Conservation (phyloP, 805 yeast genomes). For the Metschnikowia koreensis region DNA sequence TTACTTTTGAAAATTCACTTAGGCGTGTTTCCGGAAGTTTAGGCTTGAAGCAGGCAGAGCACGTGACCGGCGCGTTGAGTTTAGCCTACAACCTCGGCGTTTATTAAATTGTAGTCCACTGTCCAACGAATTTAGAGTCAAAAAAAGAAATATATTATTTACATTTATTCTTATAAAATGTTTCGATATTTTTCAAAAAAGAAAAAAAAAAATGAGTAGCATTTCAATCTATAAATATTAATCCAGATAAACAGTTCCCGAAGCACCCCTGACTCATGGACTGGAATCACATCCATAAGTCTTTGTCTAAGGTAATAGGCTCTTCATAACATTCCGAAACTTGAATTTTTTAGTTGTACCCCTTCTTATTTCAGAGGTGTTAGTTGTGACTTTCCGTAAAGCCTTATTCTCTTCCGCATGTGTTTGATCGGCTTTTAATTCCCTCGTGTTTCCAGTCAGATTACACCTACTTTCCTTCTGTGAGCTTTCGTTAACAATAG, state of each 20-base stretch:
- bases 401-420: background rate
- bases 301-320: background rate
- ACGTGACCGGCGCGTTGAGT: constrained; percentile 2
- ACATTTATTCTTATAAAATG: too few relatives aligned
- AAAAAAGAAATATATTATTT: too few relatives aligned
- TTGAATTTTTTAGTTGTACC: constrained; percentile 2
- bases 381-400: background rate
- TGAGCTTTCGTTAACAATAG: background rate
- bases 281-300: too few relatives aligned
- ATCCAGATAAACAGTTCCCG: background rate
- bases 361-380: background rate
- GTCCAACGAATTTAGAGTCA: too few relatives aligned
- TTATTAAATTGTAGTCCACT: too few relatives aligned
- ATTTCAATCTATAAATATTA: too few relatives aligned
- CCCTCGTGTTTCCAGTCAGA: background rate
- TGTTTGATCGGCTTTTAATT: background rate
- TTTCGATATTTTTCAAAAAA: too few relatives aligned
- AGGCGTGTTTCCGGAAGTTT: background rate
- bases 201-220: too few relatives aligned
- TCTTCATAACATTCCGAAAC: constrained; percentile 9
- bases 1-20: background rate
- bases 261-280: too few relatives aligned
- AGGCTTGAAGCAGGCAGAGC: background rate
- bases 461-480: background rate
- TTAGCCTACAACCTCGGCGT: too few relatives aligned